Evolutionary conservation across 257 asterid genomes (phyloP).

Genomic region (Solanum chilense): DNA sequence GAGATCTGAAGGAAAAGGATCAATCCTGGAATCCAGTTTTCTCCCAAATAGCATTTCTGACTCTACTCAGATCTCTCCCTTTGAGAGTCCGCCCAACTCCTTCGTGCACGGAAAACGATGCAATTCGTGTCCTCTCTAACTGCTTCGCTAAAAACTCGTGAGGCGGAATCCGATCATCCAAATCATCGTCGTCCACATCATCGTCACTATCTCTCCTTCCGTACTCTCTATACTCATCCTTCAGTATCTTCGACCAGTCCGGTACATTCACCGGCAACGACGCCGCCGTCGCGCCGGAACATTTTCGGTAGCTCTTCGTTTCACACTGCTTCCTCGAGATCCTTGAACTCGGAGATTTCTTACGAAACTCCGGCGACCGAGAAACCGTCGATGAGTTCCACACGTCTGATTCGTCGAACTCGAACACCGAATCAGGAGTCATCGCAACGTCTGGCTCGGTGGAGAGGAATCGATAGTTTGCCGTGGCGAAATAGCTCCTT

Average conservation of each 20-base stretch:
- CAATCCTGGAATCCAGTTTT: slow-evolving; percentile 80
- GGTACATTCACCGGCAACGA: slow-evolving; percentile 23
- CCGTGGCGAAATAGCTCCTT: slow-evolving; percentile 1
- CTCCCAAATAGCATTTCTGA: slow-evolving; percentile 95
- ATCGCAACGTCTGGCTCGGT: neutral
- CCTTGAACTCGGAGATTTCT: neutral
- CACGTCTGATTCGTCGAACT: slow-evolving; percentile 16
- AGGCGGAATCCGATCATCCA: slow-evolving; percentile 11
- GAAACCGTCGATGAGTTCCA: slow-evolving; percentile 4
- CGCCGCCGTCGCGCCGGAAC: neutral
- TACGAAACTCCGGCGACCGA: slow-evolving; percentile 2
- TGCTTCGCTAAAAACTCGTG: slow-evolving; percentile 34
- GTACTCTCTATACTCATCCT: slow-evolving; percentile 14
- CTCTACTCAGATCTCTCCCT: slow-evolving; percentile 95
- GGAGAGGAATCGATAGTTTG: slow-evolving; percentile 1
- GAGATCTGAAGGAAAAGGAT: neutral
- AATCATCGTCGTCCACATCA: neutral
- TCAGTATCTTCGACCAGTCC: slow-evolving; percentile 28
- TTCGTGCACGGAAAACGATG: slow-evolving; percentile 85
- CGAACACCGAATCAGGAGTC: neutral
- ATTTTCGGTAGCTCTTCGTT: neutral
- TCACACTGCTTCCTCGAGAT: neutral
- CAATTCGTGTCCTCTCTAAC: slow-evolving; percentile 42
- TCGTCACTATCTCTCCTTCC: slow-evolving; percentile 3
- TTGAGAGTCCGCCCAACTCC: slow-evolving; percentile 91